phyloP scores from a whole-genome alignment of 306 rosid genomes.

The Dalbergia cultrata region DNA sequence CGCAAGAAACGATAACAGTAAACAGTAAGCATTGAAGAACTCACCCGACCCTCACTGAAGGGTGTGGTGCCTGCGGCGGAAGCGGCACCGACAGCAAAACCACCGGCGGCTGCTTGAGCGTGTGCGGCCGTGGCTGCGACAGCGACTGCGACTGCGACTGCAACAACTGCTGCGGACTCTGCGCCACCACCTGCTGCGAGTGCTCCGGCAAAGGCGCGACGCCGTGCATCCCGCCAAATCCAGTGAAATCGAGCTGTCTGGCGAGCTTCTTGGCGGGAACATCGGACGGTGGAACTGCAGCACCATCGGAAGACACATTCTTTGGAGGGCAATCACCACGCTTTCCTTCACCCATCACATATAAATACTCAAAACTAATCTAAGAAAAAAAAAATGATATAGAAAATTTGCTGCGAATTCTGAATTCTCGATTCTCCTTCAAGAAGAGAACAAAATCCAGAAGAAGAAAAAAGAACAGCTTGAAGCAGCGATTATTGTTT shows the following conservation, averaged over 20 bases:
- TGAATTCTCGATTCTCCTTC: constrained; percentile 28
- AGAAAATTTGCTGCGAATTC: constrained; percentile 37
- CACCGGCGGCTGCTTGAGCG: constrained; percentile 48
- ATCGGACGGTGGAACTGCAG: constrained; percentile 56
- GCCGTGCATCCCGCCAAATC: constrained; percentile 57
- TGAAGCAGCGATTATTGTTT: constrained; percentile 49
- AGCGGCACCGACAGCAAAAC: constrained; percentile 50
- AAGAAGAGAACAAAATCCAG: background rate
- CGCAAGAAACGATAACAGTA: background rate
- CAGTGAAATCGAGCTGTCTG: constrained; percentile 97
- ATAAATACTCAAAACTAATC: background rate
- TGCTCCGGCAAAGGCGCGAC: constrained; percentile 54
- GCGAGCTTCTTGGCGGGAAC: constrained; percentile 90
- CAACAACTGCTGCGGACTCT: constrained; percentile 36
- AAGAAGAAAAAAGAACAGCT: background rate
- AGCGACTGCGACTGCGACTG: background rate
- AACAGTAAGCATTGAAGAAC: constrained; percentile 24
- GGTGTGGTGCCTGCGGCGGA: constrained; percentile 31
- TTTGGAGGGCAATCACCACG: constrained; percentile 66
- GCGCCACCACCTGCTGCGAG: constrained; percentile 53
- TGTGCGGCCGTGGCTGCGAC: constrained; percentile 9
- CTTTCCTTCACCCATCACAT: constrained; percentile 87
- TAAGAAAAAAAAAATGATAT: background rate
- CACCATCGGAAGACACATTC: constrained; percentile 60
- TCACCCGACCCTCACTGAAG: constrained; percentile 78